These are phyloP conservation scores for Candida silvicultrix DNA, from an alignment of 805 yeast genomes.

Conservation along the genomic window DNA sequence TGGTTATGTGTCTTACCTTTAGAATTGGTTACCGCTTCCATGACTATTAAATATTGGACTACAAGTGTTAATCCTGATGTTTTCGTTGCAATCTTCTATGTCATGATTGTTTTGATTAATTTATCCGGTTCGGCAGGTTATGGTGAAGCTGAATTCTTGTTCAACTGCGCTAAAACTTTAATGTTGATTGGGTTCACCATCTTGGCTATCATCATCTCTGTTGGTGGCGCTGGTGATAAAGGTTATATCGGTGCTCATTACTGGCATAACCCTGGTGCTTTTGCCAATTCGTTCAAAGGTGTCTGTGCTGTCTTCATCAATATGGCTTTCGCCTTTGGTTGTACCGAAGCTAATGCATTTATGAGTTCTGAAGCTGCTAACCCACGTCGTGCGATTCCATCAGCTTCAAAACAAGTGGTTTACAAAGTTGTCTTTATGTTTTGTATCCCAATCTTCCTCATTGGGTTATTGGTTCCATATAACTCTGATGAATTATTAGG, in stretches of 20 bases:
- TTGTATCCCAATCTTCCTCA: conserved; percentile 43
- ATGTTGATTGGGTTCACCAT: conserved; percentile 56
- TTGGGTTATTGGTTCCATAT: conserved; percentile 60
- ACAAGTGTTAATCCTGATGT: conserved; percentile 41
- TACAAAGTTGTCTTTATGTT: conserved; percentile 60
- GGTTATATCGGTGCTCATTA: conserved; percentile 54
- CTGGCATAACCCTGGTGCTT: conserved; percentile 55
- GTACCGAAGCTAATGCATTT: conserved; percentile 59
- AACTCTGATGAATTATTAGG: conserved; percentile 43
- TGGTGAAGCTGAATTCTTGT: conserved; percentile 62
- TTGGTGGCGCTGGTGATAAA: conserved; percentile 53
- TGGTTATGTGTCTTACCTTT: conserved; percentile 51
- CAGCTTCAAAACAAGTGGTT: conserved; percentile 59
- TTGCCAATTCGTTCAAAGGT: conserved; percentile 45
- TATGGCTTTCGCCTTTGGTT: conserved; percentile 59
- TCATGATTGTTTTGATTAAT: conserved; percentile 43
- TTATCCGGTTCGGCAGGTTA: conserved; percentile 57
- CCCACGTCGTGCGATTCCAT: conserved; percentile 52
- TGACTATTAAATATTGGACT: conserved; percentile 44
- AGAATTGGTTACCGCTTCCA: conserved; percentile 49
- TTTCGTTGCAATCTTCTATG: conserved; percentile 50
- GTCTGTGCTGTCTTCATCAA: conserved; percentile 59
- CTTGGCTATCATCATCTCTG: conserved; percentile 44
- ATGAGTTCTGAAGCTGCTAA: conserved; percentile 63
- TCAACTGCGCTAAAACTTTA: conserved; percentile 47